Percentiles rank a stretch among this genome's conserved stretches.
phyloP scores from a whole-genome alignment of 2,329 filamentous ascomycete species.

The Botrytis squamosa region DNA sequence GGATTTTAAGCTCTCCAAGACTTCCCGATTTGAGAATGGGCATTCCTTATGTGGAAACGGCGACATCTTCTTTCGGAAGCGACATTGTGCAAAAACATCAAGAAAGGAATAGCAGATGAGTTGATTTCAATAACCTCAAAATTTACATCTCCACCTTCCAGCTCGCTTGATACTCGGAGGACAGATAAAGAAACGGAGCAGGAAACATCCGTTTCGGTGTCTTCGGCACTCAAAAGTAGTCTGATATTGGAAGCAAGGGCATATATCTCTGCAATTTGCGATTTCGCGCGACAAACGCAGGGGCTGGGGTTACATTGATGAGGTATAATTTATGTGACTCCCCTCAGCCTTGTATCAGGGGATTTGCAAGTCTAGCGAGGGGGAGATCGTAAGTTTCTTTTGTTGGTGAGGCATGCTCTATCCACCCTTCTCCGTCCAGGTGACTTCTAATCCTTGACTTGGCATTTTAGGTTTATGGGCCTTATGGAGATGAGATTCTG shows the following conservation, averaged over 20 bases:
- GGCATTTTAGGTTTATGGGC: constrained; percentile 7
- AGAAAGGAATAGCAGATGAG: constrained; percentile 3
- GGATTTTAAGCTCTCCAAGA: constrained; percentile 7
- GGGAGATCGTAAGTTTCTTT: constrained; percentile 13
- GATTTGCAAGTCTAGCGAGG: constrained; percentile 10
- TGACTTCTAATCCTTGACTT: constrained; percentile 13
- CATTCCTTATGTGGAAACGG: not conserved
- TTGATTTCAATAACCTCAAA: constrained; percentile 15
- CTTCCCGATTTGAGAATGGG: not conserved
- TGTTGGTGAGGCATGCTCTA: not conserved
- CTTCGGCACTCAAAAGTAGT: not conserved
- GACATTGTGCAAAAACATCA: not conserved
- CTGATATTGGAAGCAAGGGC: constrained; percentile 10
- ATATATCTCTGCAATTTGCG: constrained; percentile 16
- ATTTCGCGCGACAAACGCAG: constrained; percentile 21
- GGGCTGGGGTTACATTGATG: not conserved
- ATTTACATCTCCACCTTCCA: constrained; percentile 1
- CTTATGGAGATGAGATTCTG: not conserved
- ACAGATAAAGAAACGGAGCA: not conserved
- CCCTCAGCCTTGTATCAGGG: constrained; percentile 19
- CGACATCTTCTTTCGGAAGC: not conserved
- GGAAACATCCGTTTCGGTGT: not conserved
- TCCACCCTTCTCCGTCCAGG: constrained; percentile 10
- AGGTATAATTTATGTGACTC: constrained; percentile 1
- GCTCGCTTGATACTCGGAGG: not conserved